Evolutionary conservation across 768 basidiomycete genomes (phyloP).

Genomic region (Podaxis mareebaensis): DNA sequence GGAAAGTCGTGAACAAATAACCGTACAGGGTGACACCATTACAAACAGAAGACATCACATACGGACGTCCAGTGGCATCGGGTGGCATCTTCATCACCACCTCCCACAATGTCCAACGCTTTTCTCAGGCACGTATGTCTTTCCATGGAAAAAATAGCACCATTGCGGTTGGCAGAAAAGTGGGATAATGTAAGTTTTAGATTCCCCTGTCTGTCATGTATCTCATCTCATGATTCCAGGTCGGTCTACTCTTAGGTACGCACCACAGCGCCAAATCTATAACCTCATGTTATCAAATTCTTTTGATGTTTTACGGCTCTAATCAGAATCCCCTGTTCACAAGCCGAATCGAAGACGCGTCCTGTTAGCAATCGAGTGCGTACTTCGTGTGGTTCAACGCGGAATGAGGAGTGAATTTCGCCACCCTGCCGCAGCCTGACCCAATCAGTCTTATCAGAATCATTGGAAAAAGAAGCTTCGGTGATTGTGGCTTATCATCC

Average conservation of each 20-base stretch:
- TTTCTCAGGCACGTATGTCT: constrained; percentile 55
- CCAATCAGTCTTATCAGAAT: constrained; percentile 67
- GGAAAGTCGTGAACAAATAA: not conserved
- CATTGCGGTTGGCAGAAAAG: constrained; percentile 78
- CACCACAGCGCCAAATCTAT: not conserved
- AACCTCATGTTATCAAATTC: constrained; percentile 11
- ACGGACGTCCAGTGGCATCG: not conserved
- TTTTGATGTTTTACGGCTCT: not conserved
- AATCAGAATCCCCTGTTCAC: constrained; percentile 53
- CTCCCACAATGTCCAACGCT: constrained; percentile 31
- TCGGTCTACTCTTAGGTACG: constrained; percentile 73
- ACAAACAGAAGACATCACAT: not conserved
- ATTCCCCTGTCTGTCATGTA: constrained; percentile 17
- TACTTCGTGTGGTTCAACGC: not conserved
- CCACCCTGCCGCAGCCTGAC: constrained; percentile 55
- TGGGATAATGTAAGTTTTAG: constrained; percentile 87
- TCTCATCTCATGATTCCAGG: constrained; percentile 39
- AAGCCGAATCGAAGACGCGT: constrained; percentile 48
- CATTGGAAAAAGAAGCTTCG: constrained; percentile 57
- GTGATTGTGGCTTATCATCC: constrained; percentile 86
- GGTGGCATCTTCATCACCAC: not conserved
- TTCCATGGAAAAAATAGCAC: constrained; percentile 85
- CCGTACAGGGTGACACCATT: not conserved
- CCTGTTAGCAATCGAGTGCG: constrained; percentile 73
- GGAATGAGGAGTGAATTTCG: constrained; percentile 5